Percentiles rank a stretch among this genome's conserved stretches.
Conservation (phyloP, 257 asterid genomes). For the Eucommia ulmoides region DNA sequence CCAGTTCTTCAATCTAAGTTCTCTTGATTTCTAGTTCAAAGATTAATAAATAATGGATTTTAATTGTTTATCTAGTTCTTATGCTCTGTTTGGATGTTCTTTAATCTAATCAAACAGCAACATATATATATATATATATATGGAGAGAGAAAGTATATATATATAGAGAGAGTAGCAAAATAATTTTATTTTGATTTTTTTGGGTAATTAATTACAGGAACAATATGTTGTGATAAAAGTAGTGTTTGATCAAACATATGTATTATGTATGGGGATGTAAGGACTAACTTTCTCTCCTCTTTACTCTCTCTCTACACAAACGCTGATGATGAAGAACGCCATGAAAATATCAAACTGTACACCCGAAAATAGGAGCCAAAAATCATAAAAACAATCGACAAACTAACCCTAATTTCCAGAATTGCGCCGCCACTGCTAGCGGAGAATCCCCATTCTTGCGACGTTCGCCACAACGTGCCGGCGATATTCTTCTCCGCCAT, state of each 20-base stretch:
- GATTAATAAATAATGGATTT: neutral
- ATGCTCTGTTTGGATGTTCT: neutral
- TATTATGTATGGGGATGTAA: slow-evolving; percentile 78
- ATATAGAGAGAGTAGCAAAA: too few species aligned
- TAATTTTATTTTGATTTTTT: neutral
- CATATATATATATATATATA: too few species aligned
- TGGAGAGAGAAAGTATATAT: too few species aligned
- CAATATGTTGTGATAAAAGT: slow-evolving; percentile 72
- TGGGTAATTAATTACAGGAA: slow-evolving; percentile 37
- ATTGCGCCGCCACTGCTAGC: neutral
- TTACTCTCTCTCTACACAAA: slow-evolving; percentile 44
- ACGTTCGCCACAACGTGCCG: slow-evolving; percentile 58
- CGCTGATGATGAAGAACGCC: slow-evolving; percentile 17
- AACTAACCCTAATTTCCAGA: slow-evolving; percentile 42
- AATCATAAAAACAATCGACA: slow-evolving; percentile 48
- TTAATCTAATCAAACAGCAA: too few species aligned
- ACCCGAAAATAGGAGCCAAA: slow-evolving; percentile 78
- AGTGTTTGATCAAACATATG: slow-evolving; percentile 62
- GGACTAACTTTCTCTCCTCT: slow-evolving; percentile 46
- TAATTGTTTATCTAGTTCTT: neutral
- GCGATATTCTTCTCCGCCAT: slow-evolving; percentile 87
- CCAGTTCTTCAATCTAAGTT: too few species aligned
- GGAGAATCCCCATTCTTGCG: slow-evolving; percentile 38
- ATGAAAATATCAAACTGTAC: slow-evolving; percentile 63
- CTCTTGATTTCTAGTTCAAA: too few species aligned